Evolutionary conservation across 1,139 yeast species (phyloP).

Genomic region (Nakaseomyces glabratus): DNA sequence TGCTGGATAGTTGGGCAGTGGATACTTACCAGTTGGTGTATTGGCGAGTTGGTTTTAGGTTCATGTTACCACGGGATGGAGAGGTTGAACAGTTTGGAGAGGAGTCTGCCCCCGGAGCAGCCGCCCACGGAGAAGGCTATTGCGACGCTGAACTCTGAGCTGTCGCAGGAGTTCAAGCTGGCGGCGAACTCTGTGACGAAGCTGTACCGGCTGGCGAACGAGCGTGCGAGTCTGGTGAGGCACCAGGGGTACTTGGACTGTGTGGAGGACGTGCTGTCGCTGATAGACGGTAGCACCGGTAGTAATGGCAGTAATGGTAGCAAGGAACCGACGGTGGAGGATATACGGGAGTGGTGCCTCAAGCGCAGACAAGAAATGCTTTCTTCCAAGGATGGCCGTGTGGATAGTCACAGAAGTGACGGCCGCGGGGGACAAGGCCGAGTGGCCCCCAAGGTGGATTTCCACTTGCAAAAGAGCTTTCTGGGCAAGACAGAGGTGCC

Average conservation of each 20-base stretch:
- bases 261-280: slow-evolving; percentile 18
- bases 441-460: not conserved
- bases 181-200: slow-evolving; percentile 29
- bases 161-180: slow-evolving; percentile 25
- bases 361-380: slow-evolving; percentile 16
- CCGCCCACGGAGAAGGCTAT: slow-evolving; percentile 25
- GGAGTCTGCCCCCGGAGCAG: slow-evolving; percentile 26
- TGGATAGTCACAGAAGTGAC: not conserved
- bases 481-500: not conserved
- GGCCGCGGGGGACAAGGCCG: not conserved
- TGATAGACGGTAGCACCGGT: slow-evolving; percentile 11
- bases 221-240: slow-evolving; percentile 21
- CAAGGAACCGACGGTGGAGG: slow-evolving; percentile 14
- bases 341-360: slow-evolving; percentile 19
- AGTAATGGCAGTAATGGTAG: too few species aligned
- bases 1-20: too few species aligned
- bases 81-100: slow-evolving; percentile 16
- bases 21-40: not conserved
- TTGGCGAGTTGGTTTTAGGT: not conserved
- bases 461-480: slow-evolving; percentile 1
- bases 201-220: slow-evolving; percentile 24
- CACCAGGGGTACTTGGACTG: slow-evolving; percentile 26
- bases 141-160: slow-evolving; percentile 19
- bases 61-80: slow-evolving; percentile 17
- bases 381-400: not conserved